Evolutionary conservation across 768 basidiomycete species (phyloP).

Genomic region (Macrolepiota dolichaula): DNA sequence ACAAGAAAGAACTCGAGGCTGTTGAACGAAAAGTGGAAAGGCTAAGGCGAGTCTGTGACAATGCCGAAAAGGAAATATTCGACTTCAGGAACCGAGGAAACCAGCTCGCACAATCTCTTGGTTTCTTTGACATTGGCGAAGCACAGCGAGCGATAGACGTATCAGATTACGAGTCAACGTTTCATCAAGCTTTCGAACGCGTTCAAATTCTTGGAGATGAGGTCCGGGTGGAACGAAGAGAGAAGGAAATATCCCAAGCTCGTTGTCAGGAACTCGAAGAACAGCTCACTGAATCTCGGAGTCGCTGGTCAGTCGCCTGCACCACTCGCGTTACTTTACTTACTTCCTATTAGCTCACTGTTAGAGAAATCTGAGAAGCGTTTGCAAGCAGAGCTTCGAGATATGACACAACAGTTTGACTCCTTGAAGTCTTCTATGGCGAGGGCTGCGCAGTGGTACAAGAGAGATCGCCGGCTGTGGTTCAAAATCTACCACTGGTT

Average conservation of each 20-base stretch:
- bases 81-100: slow-evolving; percentile 32
- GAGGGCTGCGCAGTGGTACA: slow-evolving; percentile 31
- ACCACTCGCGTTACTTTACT: neutral
- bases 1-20: slow-evolving; percentile 23
- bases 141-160: slow-evolving; percentile 39
- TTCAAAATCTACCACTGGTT: slow-evolving; percentile 38
- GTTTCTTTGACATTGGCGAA: slow-evolving; percentile 39
- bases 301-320: neutral
- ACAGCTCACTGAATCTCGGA: slow-evolving; percentile 14
- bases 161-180: slow-evolving; percentile 29
- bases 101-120: slow-evolving; percentile 38
- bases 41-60: slow-evolving; percentile 28
- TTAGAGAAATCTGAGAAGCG: slow-evolving; percentile 3
- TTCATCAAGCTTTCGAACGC: slow-evolving; percentile 32
- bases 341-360: slow-evolving; percentile 1
- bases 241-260: slow-evolving; percentile 21
- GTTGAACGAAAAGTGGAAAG: slow-evolving; percentile 25
- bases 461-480: slow-evolving; percentile 54
- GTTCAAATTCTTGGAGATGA: slow-evolving; percentile 29
- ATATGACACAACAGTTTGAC: slow-evolving; percentile 41
- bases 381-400: slow-evolving; percentile 25
- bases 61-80: slow-evolving; percentile 30
- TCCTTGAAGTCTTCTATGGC: slow-evolving; percentile 39
- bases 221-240: slow-evolving; percentile 19
- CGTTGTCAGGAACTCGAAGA: slow-evolving; percentile 20